Evolutionary conservation across 106 monocot genomes (phyloP).

Genomic region (Dendrobium catenatum): DNA sequence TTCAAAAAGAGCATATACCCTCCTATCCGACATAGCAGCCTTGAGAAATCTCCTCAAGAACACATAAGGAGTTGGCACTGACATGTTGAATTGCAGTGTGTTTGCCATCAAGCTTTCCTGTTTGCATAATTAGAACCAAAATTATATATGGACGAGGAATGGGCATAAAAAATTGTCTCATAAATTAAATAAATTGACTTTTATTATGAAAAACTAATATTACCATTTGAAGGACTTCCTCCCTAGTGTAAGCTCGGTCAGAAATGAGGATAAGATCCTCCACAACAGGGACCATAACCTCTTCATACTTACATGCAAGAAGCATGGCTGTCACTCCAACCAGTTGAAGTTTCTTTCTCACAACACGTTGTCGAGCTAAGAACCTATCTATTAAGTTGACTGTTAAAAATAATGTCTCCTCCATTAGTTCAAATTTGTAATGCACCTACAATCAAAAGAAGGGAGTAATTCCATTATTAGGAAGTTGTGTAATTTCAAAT

Average conservation of each 20-base stretch:
- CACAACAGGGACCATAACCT: constrained; percentile 81
- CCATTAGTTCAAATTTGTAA: constrained; percentile 93
- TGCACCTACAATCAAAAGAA: constrained; percentile 53
- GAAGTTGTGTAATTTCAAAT: neutral
- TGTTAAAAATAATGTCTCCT: constrained; percentile 84
- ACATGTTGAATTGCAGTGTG: constrained; percentile 79
- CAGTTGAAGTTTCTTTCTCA: constrained; percentile 86
- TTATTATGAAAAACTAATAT: neutral
- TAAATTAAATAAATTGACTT: neutral
- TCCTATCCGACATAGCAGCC: constrained; percentile 70
- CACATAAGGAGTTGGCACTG: constrained; percentile 78
- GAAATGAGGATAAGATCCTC: constrained; percentile 84
- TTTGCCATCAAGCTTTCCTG: constrained; percentile 72
- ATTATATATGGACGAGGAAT: neutral
- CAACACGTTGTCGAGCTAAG: constrained; percentile 47
- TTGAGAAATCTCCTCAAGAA: constrained; percentile 94
- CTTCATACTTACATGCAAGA: constrained; percentile 96
- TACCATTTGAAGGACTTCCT: constrained; percentile 85
- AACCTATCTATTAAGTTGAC: constrained; percentile 94
- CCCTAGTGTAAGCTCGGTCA: constrained; percentile 70
- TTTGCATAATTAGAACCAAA: neutral
- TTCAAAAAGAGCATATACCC: constrained; percentile 24
- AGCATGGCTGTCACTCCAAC: constrained; percentile 96
- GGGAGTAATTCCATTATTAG: neutral
- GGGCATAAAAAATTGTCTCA: neutral